phyloP scores from a whole-genome alignment of 768 basidiomycete species.

The Calocybe indica region DNA sequence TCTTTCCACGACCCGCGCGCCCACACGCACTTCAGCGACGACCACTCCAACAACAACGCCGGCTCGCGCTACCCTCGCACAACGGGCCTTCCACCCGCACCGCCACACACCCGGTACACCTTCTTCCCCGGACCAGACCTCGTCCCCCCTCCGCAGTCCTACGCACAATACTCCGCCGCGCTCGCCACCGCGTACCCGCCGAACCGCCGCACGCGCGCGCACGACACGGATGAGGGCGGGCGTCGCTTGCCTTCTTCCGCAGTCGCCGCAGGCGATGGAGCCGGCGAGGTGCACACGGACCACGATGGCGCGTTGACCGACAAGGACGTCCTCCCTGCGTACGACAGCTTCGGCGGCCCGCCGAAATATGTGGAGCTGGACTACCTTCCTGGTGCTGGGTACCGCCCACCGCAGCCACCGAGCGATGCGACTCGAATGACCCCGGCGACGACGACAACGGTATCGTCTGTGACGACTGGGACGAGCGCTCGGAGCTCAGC shows the following conservation, averaged over 20 bases:
- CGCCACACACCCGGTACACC: too few relatives aligned
- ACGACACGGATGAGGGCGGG: not conserved
- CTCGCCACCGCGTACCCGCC: too few relatives aligned
- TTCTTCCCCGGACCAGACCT: not conserved
- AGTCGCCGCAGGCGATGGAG: too few relatives aligned
- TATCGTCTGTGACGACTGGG: too few relatives aligned
- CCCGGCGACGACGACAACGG: too few relatives aligned
- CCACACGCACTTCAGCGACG: not conserved
- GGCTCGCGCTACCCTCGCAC: not conserved
- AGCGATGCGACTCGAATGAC: too few relatives aligned
- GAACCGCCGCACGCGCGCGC: not conserved
- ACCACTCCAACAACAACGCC: not conserved
- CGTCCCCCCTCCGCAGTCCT: not conserved
- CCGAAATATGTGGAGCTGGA: not conserved
- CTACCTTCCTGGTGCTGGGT: not conserved
- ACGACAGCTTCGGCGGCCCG: not conserved
- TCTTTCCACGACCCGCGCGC: constrained; percentile 27
- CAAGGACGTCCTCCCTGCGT: not conserved
- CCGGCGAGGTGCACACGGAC: too few relatives aligned
- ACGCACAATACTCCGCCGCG: not conserved
- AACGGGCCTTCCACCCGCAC: not conserved
- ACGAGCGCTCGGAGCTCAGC: too few relatives aligned
- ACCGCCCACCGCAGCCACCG: too few relatives aligned
- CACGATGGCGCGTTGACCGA: not conserved
- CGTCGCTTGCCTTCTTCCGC: not conserved